A percentile compares a stretch with the other conserved stretches of the same genome.
Evolutionary conservation across 2,329 filamentous ascomycete genomes (phyloP).

Genomic region (Cladophialophora yegresii): DNA sequence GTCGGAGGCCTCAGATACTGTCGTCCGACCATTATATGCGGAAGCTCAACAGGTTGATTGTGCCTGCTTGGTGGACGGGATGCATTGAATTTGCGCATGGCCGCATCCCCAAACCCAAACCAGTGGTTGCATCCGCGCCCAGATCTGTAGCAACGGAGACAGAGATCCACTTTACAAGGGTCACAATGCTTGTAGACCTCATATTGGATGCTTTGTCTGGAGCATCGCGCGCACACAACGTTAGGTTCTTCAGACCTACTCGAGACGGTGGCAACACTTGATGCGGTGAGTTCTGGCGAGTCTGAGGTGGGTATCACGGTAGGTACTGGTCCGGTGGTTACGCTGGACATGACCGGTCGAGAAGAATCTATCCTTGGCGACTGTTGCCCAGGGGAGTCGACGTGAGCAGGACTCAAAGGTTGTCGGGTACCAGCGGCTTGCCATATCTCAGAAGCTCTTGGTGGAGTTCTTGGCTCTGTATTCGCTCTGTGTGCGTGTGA

Average conservation of each 20-base stretch:
- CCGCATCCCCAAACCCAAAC: constrained; percentile 81
- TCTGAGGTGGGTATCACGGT: constrained; percentile 35
- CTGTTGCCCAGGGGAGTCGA: constrained; percentile 16
- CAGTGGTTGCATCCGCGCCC: constrained; percentile 80
- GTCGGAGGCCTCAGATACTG: constrained; percentile 44
- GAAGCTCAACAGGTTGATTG: constrained; percentile 50
- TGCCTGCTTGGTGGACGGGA: constrained; percentile 46
- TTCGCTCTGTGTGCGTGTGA: constrained; percentile 30
- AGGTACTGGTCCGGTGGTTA: constrained; percentile 35
- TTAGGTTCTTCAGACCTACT: constrained; percentile 60
- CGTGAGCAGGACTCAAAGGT: constrained; percentile 20
- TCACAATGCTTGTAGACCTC: constrained; percentile 81
- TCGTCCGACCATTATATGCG: constrained; percentile 56
- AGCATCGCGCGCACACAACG: constrained; percentile 72
- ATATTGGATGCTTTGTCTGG: constrained; percentile 73
- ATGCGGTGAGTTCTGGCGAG: constrained; percentile 23
- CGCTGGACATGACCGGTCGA: constrained; percentile 22
- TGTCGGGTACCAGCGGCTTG: constrained; percentile 25
- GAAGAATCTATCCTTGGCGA: constrained; percentile 17
- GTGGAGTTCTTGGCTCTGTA: constrained; percentile 30
- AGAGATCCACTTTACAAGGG: constrained; percentile 72
- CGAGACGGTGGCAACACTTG: not conserved
- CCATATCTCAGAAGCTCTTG: constrained; percentile 30
- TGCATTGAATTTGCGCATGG: constrained; percentile 67
- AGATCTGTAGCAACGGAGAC: constrained; percentile 74